Evolutionary conservation across 176 grass and related monocot species (phyloP), one percentile per base, ranked within the genome.

Genomic region (Themeda triandra): DNA sequence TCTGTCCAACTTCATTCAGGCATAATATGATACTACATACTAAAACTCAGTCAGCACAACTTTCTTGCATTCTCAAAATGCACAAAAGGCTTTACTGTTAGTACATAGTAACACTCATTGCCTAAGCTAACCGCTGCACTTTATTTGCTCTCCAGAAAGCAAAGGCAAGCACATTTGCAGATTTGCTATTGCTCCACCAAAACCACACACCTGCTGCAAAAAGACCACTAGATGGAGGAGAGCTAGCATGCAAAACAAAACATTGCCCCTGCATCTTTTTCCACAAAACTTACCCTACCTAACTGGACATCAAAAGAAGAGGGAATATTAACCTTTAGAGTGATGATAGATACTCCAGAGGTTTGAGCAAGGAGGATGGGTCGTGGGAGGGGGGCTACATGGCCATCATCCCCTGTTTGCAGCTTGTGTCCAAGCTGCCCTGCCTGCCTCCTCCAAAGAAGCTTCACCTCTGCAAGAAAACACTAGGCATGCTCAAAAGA

Each of bases 241-340:
- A 73, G n/a, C 58, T 1, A 25, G 71, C 63, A 25, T 69, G 84
- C 54, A 45, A 90, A 83, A 90, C 73, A 90, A 83, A 83, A 63
- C 62, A 75, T 78, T 75, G 80, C 84, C 78, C 74, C 25, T 45
- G 23, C 46, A 49, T 81, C 42, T 72, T 76, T 68, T 63, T 33
- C 51, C 39, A 80, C 32, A 81, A 69, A 73, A 37, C 89, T 63
- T 86, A 68, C 89, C 85, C 85, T 84, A 91, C 85, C 85, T 76
- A 87, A 75, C 85, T 35, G 63, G 68, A 49, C 92, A 94, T 92
- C 86, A 92, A 92, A 94, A 94, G 92, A 92, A 94, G 92, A 84
- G 92, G 92, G 92, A 94, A 94, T 94, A 94, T 94, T 86, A 94
- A 92, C 84, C 90, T 92, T 94, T 94, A 80, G 82, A 33, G 89